phyloP scores from a whole-genome alignment of 352 stramenopile species.

The Pseudoperonospora humuli region DNA sequence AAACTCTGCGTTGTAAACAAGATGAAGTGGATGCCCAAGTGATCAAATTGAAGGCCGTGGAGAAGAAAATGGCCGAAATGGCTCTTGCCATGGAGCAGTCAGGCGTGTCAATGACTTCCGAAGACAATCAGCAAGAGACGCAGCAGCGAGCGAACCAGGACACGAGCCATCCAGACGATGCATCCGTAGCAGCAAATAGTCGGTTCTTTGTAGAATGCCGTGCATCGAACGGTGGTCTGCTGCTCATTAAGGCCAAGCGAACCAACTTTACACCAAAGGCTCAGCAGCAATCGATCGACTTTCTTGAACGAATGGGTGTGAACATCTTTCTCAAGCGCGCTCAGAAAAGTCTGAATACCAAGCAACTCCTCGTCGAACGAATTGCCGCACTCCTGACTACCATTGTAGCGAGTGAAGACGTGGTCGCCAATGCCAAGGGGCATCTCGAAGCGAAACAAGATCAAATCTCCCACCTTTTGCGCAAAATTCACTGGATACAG shows the following conservation, averaged over 20 bases:
- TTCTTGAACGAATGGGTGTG: conserved; percentile 84
- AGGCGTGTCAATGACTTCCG: too few species aligned
- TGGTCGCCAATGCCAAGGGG: conserved; percentile 38
- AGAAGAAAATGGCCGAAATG: too few species aligned
- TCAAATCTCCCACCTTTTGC: too few species aligned
- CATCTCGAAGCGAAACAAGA: conserved; percentile 43
- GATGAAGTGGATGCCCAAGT: too few species aligned
- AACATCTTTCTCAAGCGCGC: conserved; percentile 92
- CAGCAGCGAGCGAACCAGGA: too few species aligned
- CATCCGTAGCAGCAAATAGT: too few species aligned
- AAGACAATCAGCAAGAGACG: too few species aligned
- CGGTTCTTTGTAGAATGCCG: conserved; percentile 88
- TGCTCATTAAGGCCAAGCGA: conserved; percentile 89
- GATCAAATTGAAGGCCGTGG: too few species aligned
- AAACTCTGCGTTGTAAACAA: too few species aligned
- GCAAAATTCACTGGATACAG: too few species aligned
- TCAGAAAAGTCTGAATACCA: conserved; percentile 89
- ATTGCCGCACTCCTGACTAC: conserved; percentile 77
- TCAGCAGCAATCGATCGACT: conserved; percentile 66
- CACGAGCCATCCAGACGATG: too few species aligned
- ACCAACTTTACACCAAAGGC: conserved; percentile 52
- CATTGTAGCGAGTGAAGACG: conserved; percentile 85
- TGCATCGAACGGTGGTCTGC: conserved; percentile 69
- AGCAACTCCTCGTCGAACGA: conserved; percentile 88
- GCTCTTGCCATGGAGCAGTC: too few species aligned